A percentile compares a stretch with the other conserved stretches of the same genome.
Evolutionary conservation across 768 basidiomycete species (phyloP).

Genomic region (Podaxis pistillaris): DNA sequence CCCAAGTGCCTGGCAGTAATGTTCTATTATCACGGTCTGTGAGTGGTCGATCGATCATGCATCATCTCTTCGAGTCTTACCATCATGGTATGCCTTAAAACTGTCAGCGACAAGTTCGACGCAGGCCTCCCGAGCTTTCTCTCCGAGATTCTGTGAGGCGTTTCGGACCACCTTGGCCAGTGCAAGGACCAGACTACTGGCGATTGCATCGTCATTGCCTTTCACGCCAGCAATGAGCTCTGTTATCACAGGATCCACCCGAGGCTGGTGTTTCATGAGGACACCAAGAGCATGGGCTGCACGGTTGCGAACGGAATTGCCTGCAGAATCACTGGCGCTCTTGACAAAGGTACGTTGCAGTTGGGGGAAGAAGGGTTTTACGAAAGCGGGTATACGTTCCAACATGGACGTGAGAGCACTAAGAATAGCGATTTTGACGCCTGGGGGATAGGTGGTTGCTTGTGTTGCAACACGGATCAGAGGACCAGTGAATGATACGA

Average conservation of each 20-base stretch:
- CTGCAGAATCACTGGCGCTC: constrained; percentile 78
- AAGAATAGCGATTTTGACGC: constrained; percentile 90
- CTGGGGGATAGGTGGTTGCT: constrained; percentile 85
- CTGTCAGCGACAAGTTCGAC: constrained; percentile 76
- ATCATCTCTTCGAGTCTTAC: constrained; percentile 32
- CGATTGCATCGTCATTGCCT: constrained; percentile 64
- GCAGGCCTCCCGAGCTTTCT: constrained; percentile 69
- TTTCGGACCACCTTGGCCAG: constrained; percentile 72
- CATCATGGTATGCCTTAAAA: constrained; percentile 71
- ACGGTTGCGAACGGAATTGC: constrained; percentile 72
- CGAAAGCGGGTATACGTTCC: constrained; percentile 80
- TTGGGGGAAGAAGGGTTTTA: constrained; percentile 98
- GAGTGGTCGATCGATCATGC: not conserved
- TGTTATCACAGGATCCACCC: constrained; percentile 92
- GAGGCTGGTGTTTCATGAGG: constrained; percentile 86
- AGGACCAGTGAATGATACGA: constrained; percentile 93
- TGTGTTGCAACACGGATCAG: constrained; percentile 94
- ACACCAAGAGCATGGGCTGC: constrained; percentile 85
- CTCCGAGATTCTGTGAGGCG: constrained; percentile 73
- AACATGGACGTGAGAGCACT: constrained; percentile 84
- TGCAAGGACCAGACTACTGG: constrained; percentile 73
- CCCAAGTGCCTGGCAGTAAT: constrained; percentile 66
- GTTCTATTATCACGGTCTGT: constrained; percentile 42
- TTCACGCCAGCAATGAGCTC: constrained; percentile 70
- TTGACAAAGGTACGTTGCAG: constrained; percentile 96